Conservation (phyloP, 1,284 basidiomycete species). For the Microbotryum lychnidis-dioicae region DNA sequence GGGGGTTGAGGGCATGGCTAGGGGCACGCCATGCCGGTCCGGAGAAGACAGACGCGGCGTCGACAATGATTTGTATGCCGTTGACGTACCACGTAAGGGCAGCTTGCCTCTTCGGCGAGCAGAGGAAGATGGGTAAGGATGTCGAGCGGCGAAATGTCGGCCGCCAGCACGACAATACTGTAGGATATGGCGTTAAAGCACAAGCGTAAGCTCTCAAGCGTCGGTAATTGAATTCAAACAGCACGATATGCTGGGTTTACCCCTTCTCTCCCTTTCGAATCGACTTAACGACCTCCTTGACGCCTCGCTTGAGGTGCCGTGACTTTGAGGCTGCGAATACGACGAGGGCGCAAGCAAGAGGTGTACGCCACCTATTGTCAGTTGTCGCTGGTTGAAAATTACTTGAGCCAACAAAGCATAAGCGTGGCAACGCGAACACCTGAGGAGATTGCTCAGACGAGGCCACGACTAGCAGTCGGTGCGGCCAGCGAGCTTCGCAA, state of each 20-base stretch:
- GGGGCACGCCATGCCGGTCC: neutral
- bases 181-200: neutral
- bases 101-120: conserved; percentile 85
- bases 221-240: neutral
- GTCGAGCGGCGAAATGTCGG: conserved; percentile 95
- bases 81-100: conserved; percentile 67
- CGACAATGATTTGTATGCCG: neutral
- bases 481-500: too few species aligned
- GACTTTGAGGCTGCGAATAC: conserved; percentile 65
- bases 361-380: neutral
- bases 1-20: conserved; percentile 35
- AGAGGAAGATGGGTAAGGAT: conserved; percentile 95
- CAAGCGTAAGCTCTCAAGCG: too few species aligned
- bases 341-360: neutral
- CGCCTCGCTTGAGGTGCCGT: conserved; percentile 84
- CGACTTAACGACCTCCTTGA: conserved; percentile 94
- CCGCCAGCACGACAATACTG: conserved; percentile 84
- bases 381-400: neutral
- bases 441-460: too few species aligned
- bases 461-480: too few species aligned
- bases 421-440: too few species aligned
- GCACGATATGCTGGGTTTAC: conserved; percentile 44
- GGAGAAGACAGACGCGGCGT: conserved; percentile 28
- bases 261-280: conserved; percentile 93
- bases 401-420: neutral